Conservation (phyloP, 257 asterid genomes). For the Penstemon barbatus region DNA sequence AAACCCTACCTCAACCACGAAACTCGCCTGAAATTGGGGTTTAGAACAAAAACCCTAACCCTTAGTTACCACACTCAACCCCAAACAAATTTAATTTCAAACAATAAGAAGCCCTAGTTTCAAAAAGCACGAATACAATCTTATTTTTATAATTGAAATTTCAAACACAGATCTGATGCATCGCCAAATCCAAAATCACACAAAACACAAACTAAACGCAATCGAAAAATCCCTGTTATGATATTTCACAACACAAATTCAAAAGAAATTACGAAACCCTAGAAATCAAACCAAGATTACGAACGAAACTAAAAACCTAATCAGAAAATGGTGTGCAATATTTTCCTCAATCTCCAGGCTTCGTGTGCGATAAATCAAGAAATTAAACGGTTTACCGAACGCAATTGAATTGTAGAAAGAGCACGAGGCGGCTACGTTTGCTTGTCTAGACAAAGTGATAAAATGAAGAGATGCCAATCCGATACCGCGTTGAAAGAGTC, state of each 20-base stretch:
- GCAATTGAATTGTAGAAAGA: conserved; percentile 6
- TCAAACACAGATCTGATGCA: conserved; percentile 32
- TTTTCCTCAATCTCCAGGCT: neutral
- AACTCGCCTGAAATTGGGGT: conserved; percentile 16
- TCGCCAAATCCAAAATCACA: conserved; percentile 14
- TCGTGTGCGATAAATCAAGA: neutral
- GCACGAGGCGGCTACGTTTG: conserved; percentile 28
- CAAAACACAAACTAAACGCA: neutral
- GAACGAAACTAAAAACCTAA: neutral
- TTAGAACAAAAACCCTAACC: conserved; percentile 26
- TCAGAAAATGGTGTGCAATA: neutral
- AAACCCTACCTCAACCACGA: conserved; percentile 24
- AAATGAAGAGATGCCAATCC: conserved; percentile 23
- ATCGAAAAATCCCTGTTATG: neutral
- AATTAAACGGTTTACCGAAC: neutral
- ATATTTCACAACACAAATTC: neutral
- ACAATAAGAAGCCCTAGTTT: neutral
- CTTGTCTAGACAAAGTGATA: conserved; percentile 26
- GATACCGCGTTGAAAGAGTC: conserved; percentile 31
- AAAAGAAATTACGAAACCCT: neutral
- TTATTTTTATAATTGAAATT: neutral
- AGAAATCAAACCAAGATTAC: neutral
- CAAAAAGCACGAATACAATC: neutral
- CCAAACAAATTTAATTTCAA: neutral
- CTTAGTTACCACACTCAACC: conserved; percentile 19